Evolutionary conservation across 176 grass and related monocot genomes (phyloP).

Genomic region (maize (Zea mays)): Zm-B73-REFERENCE-NAM-5.0 NC_050097.1:236083501-236084000

Average conservation of each 20-base stretch:
- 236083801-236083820: background rate
- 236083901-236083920: constrained; percentile 6
- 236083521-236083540: constrained; percentile 9
- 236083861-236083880: background rate
- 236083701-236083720: background rate
- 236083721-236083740: constrained; percentile 1
- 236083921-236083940: background rate
- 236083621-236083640: background rate
- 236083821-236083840: background rate
- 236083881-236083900: constrained; percentile 5
- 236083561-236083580: background rate
- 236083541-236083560: constrained; percentile 10
- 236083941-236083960: background rate
- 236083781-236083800: background rate
- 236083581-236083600: background rate
- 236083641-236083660: background rate
- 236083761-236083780: background rate
- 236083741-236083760: background rate
- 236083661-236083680: background rate
- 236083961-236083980: constrained; percentile 76
- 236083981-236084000: constrained; percentile 92
- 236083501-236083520: constrained; percentile 25
- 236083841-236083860: background rate
- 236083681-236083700: background rate
- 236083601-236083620: background rate